Conservation (phyloP, 1,284 basidiomycete genomes). For the Neolentinus lepideus region DNA sequence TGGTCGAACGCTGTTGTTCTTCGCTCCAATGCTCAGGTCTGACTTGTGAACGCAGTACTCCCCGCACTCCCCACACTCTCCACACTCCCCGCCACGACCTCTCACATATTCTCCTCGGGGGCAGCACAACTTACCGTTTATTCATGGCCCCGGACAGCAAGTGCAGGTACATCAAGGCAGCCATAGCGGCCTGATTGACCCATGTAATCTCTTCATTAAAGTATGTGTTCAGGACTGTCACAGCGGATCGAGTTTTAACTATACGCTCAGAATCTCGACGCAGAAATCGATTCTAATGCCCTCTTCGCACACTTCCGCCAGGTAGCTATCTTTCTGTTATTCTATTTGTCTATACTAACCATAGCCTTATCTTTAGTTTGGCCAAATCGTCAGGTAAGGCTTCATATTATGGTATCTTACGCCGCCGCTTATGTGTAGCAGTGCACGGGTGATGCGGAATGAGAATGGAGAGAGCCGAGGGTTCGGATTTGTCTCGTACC, state of each 20-base stretch:
- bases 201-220: slow-evolving; percentile 88
- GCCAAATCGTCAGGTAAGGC: slow-evolving; percentile 75
- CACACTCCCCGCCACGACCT: slow-evolving; percentile 25
- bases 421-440: slow-evolving; percentile 22
- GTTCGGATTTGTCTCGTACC: slow-evolving; percentile 93
- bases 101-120: slow-evolving; percentile 5
- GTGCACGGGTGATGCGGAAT: slow-evolving; percentile 92
- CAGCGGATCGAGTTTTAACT: slow-evolving; percentile 6
- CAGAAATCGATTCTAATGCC: slow-evolving; percentile 77
- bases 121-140: slow-evolving; percentile 33
- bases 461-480: slow-evolving; percentile 79
- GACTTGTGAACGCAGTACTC: slow-evolving; percentile 39
- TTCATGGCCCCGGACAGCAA: slow-evolving; percentile 86
- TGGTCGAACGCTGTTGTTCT: not conserved
- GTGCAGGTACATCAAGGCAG: slow-evolving; percentile 79
- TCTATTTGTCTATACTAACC: not conserved
- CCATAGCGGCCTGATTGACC: slow-evolving; percentile 83
- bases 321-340: slow-evolving; percentile 33
- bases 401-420: not conserved
- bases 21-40: slow-evolving; percentile 1
- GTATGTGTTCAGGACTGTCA: slow-evolving; percentile 27
- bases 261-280: slow-evolving; percentile 69
- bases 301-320: slow-evolving; percentile 77
- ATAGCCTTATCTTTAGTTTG: slow-evolving; percentile 43
- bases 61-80: slow-evolving; percentile 39